phyloP scores from a whole-genome alignment of 257 asterid species.

The Solanum chiquidenum region DNA sequence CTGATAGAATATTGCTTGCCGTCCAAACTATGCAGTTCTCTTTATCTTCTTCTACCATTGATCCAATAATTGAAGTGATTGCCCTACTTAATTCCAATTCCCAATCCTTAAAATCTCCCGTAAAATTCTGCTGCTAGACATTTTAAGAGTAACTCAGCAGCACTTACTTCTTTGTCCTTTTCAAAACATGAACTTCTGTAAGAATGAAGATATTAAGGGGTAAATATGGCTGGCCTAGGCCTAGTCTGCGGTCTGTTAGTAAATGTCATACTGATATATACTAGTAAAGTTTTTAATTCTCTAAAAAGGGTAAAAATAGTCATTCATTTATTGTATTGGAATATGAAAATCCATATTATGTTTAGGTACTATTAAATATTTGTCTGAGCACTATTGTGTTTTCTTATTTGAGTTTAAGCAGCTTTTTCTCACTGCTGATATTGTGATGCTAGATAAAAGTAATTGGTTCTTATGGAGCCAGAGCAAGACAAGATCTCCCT shows the following conservation, averaged over 20 bases:
- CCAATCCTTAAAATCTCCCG: neutral
- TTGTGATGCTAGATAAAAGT: conserved; percentile 65
- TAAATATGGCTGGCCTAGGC: neutral
- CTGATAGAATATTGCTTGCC: neutral
- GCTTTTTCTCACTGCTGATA: neutral
- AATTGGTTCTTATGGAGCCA: conserved; percentile 85
- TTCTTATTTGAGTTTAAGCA: neutral
- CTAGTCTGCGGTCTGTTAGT: neutral
- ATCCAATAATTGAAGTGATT: neutral
- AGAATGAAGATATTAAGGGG: neutral
- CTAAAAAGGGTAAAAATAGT: neutral
- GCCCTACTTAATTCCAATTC: neutral
- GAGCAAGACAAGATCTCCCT: conserved; percentile 96
- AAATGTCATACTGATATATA: neutral
- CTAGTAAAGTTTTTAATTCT: neutral
- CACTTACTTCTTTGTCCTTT: neutral
- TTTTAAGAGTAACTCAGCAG: neutral
- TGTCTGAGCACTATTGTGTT: neutral
- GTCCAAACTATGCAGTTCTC: neutral
- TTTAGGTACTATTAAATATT: neutral
- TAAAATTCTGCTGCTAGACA: neutral
- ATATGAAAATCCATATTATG: neutral
- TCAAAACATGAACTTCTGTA: neutral
- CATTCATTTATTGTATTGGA: neutral
- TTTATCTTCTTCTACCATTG: neutral